Evolutionary conservation across 805 yeast species (phyloP).

Genomic region (Metschnikowia aberdeeniae): DNA sequence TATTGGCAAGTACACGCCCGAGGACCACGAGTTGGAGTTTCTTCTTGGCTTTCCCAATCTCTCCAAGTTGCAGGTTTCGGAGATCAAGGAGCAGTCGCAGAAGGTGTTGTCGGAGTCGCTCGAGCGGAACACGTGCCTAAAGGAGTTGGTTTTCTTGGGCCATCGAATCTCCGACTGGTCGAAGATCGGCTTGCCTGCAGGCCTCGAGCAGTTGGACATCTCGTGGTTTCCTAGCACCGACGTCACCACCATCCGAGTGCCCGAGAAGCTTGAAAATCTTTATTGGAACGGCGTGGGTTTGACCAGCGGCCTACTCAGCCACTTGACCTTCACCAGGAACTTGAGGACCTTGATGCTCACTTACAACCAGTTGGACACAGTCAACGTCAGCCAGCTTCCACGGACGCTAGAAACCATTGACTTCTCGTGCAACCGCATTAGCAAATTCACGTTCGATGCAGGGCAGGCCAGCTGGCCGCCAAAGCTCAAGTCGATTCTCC

Average conservation of each 20-base stretch:
- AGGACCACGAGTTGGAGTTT: slow-evolving; percentile 18
- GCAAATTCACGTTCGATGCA: slow-evolving; percentile 7
- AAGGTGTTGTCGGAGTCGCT: slow-evolving; percentile 6
- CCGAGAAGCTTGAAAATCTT: slow-evolving; percentile 22
- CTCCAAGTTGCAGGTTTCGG: slow-evolving; percentile 27
- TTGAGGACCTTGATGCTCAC: slow-evolving; percentile 33
- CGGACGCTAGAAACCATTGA: slow-evolving; percentile 28
- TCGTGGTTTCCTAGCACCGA: slow-evolving; percentile 31
- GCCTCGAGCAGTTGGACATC: slow-evolving; percentile 27
- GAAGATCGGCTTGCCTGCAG: slow-evolving; percentile 22
- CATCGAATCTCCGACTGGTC: slow-evolving; percentile 31
- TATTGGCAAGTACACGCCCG: slow-evolving; percentile 25
- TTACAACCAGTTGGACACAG: slow-evolving; percentile 21
- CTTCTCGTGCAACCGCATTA: slow-evolving; percentile 23
- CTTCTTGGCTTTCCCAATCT: slow-evolving; percentile 26
- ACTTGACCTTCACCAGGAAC: slow-evolving; percentile 17
- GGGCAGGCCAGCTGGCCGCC: slow-evolving; percentile 23
- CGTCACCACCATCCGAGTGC: slow-evolving; percentile 22
- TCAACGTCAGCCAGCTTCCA: slow-evolving; percentile 26
- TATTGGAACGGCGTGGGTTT: slow-evolving; percentile 31
- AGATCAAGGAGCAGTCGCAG: slow-evolving; percentile 17
- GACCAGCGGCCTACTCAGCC: slow-evolving; percentile 8
- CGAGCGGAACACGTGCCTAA: slow-evolving; percentile 12
- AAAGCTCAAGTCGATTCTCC: slow-evolving; percentile 21
- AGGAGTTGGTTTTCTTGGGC: slow-evolving; percentile 30